Base-by-base conservation (phyloP, 163 green algal species). In the Prototheca cutis region DNA sequence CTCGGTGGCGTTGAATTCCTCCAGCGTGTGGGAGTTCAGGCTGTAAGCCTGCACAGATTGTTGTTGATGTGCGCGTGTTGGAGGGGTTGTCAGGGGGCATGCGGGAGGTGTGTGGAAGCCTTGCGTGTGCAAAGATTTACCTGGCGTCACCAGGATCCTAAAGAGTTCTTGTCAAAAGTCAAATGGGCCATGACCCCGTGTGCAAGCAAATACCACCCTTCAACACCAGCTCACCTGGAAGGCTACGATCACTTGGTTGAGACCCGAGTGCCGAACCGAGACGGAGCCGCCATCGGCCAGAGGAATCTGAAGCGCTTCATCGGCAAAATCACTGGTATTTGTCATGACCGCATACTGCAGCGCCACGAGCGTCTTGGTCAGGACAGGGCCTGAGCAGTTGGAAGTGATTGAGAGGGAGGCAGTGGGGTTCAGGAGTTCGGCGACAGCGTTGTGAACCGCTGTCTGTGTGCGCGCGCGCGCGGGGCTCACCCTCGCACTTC, bases 191-290 rank as follows among this genome's bases (percentile, higher is more conserved):
- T 45, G 13, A n/a, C n/a, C n/a, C n/a, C n/a, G n/a, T n/a, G n/a
- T n/a, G n/a, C n/a, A n/a, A n/a, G n/a, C n/a, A n/a, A n/a, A n/a
- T n/a, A n/a, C n/a, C n/a, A n/a, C n/a, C n/a, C n/a, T n/a, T n/a
- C n/a, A n/a, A n/a, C n/a, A n/a, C n/a, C n/a, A n/a, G n/a, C 42
- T 17, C 42, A 51, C 42, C 42, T 51, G 10, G 42, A 51, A 51
- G 10, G 13, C 17, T 17, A 51, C 17, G 42, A 51, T 1, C 18
- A 23, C 17, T 5, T n/a, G 17, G 42, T 51, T 51, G 42, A 51
- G 42, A 5, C 42, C 42, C 18, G 42, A 5, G 17, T 51, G 42
- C 18, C 42, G 42, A 21, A 51, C 25, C 6, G 13, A 28, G 10
- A 51, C 42, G 10, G 6, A 5, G 10, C 10, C 42, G 42, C 17